Evolutionary conservation across 148 eudicot species (phyloP).

Genomic region (Gaultheria prostrata): DNA sequence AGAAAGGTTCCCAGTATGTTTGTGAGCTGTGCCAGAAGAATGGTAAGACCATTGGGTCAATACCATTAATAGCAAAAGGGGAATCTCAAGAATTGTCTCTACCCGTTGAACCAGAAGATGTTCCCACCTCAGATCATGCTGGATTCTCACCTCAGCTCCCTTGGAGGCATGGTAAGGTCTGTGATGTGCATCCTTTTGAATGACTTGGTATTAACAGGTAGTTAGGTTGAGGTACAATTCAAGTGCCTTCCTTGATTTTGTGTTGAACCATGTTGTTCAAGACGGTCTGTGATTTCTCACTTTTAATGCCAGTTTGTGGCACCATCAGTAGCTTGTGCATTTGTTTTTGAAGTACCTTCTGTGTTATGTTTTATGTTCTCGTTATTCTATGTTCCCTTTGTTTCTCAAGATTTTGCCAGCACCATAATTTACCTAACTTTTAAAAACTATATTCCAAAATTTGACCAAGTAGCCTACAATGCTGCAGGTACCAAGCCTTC

Average conservation of each 20-base stretch:
- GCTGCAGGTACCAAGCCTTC: constrained; percentile 36
- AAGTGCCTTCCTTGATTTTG: not conserved
- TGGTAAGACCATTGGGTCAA: constrained; percentile 44
- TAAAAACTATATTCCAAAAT: not conserved
- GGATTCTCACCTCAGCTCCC: constrained; percentile 15
- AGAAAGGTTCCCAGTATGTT: constrained; percentile 42
- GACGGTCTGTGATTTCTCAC: not conserved
- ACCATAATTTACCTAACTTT: not conserved
- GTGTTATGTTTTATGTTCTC: not conserved
- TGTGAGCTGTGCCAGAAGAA: constrained; percentile 81
- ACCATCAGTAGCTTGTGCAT: not conserved
- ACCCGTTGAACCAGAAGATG: constrained; percentile 19
- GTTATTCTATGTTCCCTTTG: not conserved
- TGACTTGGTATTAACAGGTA: constrained; percentile 3
- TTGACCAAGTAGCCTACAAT: not conserved
- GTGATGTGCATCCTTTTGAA: constrained; percentile 12
- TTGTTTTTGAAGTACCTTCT: not conserved
- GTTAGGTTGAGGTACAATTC: not conserved
- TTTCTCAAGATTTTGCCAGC: not conserved
- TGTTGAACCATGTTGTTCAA: not conserved
- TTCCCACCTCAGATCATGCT: constrained; percentile 22
- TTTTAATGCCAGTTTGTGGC: constrained; percentile 4
- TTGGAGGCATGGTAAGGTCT: constrained; percentile 44
- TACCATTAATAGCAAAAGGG: constrained; percentile 22
- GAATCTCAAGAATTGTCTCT: constrained; percentile 22